phyloP scores from a whole-genome alignment of 441 rosid species.

The Macaranga tanarius region DNA sequence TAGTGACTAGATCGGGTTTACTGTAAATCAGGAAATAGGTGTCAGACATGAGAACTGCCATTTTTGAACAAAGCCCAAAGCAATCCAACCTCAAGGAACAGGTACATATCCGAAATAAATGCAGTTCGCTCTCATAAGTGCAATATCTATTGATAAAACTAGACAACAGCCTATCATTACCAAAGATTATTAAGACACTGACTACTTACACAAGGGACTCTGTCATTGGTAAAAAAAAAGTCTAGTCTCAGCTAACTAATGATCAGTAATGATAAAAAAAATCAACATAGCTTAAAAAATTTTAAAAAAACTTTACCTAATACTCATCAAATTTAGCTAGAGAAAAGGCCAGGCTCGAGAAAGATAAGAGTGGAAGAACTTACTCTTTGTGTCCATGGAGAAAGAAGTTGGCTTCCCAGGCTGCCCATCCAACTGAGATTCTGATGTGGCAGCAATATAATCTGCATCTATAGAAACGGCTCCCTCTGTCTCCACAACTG shows the following conservation, averaged over 20 bases:
- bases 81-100: not conserved
- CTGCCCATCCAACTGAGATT: constrained; percentile 28
- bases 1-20: not conserved
- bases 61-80: not conserved
- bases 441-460: constrained; percentile 29
- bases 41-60: not conserved
- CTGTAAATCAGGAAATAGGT: too few relatives aligned
- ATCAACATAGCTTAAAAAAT: not conserved
- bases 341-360: not conserved
- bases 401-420: constrained; percentile 30
- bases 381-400: constrained; percentile 42
- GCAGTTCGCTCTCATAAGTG: not conserved
- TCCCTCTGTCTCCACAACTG: constrained; percentile 36
- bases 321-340: not conserved
- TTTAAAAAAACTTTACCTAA: not conserved
- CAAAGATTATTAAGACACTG: not conserved
- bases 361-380: constrained; percentile 20
- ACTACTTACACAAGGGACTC: not conserved
- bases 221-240: not conserved
- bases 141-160: not conserved
- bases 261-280: not conserved
- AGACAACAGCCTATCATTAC: not conserved
- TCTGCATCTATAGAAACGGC: constrained; percentile 32
- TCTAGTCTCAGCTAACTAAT: not conserved
- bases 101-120: not conserved